These are phyloP conservation scores for Puccinia coronata DNA, from an alignment of 1,284 basidiomycete species.

Conservation along the genomic window DNA sequence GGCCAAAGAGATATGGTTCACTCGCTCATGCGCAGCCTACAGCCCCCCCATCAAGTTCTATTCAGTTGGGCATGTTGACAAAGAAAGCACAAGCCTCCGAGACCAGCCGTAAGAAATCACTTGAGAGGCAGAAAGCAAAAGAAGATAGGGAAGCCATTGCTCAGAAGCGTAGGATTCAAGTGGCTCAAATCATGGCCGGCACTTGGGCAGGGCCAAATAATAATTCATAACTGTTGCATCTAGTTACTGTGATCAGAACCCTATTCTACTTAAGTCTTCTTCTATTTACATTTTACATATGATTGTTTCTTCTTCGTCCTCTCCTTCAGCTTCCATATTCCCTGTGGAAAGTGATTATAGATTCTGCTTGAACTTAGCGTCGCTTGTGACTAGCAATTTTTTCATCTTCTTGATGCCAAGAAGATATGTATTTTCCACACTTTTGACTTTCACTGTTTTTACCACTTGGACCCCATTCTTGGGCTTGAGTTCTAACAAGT, in stretches of 20 bases:
- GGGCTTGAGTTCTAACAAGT: constrained; percentile 4
- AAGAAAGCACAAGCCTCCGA: not conserved
- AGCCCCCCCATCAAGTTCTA: too few relatives aligned
- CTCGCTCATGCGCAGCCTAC: not conserved
- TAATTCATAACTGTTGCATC: too few relatives aligned
- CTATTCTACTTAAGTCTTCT: too few relatives aligned
- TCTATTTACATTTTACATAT: too few relatives aligned
- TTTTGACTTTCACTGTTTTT: not conserved
- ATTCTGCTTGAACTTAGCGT: too few relatives aligned
- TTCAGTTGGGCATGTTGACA: not conserved
- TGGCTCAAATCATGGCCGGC: not conserved
- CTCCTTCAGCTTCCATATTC: not conserved
- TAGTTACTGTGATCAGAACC: too few relatives aligned
- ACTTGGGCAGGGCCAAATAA: too few relatives aligned
- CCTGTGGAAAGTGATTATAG: not conserved
- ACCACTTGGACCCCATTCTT: too few relatives aligned
- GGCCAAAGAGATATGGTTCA: not conserved
- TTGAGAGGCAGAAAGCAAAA: not conserved
- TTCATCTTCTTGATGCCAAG: not conserved
- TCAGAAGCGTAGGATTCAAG: not conserved
- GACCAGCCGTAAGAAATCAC: not conserved
- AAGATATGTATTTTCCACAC: not conserved
- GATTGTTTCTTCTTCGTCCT: too few relatives aligned
- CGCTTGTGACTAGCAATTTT: too few relatives aligned
- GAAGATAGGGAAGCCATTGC: too few relatives aligned